Evolutionary conservation across 345 rosid genomes (phyloP).

Genomic region (Conringia planisiliqua): DNA sequence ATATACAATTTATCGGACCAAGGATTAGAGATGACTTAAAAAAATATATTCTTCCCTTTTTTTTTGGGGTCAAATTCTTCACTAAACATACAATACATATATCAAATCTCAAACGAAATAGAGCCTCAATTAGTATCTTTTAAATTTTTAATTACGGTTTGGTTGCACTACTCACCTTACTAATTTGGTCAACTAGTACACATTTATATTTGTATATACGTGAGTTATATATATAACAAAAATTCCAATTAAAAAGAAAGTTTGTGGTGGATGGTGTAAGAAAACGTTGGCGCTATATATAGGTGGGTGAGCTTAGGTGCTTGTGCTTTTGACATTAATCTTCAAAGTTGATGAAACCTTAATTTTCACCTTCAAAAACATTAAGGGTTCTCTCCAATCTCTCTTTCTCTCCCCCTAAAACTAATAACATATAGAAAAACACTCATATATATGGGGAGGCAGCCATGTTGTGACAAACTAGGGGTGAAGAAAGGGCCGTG

Average conservation of each 20-base stretch:
- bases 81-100: background rate
- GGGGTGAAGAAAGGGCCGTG: slow-evolving; percentile 78
- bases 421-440: background rate
- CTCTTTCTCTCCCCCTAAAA: background rate
- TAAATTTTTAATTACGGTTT: too few relatives aligned
- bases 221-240: background rate
- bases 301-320: slow-evolving; percentile 36
- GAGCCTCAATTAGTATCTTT: background rate
- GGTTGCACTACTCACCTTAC: background rate
- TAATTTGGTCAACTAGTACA: background rate
- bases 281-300: slow-evolving; percentile 7
- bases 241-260: background rate
- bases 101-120: background rate
- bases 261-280: background rate
- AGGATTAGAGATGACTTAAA: background rate
- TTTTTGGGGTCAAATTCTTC: too few relatives aligned
- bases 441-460: slow-evolving; percentile 33
- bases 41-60: too few relatives aligned
- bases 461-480: slow-evolving; percentile 70
- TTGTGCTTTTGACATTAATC: slow-evolving; percentile 22
- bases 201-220: background rate
- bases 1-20: background rate
- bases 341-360: background rate
- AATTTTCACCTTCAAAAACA: background rate
- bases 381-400: background rate